Percentiles rank a stretch among this genome's conserved stretches.
These are phyloP conservation scores for Cordyceps tenuipes DNA, from an alignment of 2,329 filamentous ascomycete species.

Conservation along the genomic window DNA sequence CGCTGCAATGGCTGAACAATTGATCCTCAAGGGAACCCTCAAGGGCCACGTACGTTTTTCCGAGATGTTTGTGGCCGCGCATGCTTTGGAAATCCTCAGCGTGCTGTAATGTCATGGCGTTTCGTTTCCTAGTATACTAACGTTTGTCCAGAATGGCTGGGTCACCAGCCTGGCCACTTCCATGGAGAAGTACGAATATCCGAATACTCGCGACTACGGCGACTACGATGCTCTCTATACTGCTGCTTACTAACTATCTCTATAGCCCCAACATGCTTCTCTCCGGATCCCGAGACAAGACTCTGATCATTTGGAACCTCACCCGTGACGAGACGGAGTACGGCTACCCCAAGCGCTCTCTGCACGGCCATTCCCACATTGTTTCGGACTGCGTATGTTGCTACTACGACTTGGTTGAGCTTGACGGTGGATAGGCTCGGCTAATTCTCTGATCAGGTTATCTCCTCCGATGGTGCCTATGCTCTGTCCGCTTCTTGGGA, in stretches of 20 bases:
- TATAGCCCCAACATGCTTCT: slow-evolving; percentile 97
- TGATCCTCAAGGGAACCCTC: slow-evolving; percentile 93
- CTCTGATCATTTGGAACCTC: slow-evolving; percentile 99
- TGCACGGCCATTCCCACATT: slow-evolving; percentile 99
- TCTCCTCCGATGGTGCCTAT: slow-evolving; percentile 98
- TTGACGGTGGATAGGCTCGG: slow-evolving; percentile 16
- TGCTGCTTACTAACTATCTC: slow-evolving; percentile 16
- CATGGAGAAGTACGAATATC: slow-evolving; percentile 79
- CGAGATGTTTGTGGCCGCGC: slow-evolving; percentile 20
- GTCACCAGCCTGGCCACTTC: slow-evolving; percentile 97
- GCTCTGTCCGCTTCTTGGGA: slow-evolving; percentile 98
- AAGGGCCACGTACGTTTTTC: slow-evolving; percentile 75
- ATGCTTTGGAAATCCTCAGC: slow-evolving; percentile 2
- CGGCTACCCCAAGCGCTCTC: slow-evolving; percentile 98
- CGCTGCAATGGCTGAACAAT: slow-evolving; percentile 75
- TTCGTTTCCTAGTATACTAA: slow-evolving; percentile 12
- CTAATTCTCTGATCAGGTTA: slow-evolving; percentile 55
- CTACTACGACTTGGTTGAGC: slow-evolving; percentile 7
- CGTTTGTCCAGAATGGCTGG: slow-evolving; percentile 68
- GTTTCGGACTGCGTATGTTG: slow-evolving; percentile 97
- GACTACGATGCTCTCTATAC: background rate
- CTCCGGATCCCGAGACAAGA: slow-evolving; percentile 95
- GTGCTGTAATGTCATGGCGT: background rate
- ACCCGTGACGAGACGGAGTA: slow-evolving; percentile 97
- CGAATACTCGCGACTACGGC: background rate